Evolutionary conservation across 768 basidiomycete genomes (phyloP), one percentile per base, ranked within the genome.

Genomic region (Collybiopsis luxurians): DNA sequence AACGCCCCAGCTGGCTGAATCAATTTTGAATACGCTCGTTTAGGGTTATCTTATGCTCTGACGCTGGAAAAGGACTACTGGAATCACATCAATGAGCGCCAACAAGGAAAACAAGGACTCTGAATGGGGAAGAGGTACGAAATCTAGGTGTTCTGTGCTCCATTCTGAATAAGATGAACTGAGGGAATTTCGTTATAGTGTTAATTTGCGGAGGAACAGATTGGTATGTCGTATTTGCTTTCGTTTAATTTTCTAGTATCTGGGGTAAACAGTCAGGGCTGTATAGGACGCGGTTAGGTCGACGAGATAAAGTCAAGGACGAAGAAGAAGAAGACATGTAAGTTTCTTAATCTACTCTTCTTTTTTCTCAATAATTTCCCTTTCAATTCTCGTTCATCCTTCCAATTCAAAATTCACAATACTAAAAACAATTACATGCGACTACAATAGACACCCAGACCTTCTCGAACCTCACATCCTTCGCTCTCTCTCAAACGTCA

Each of bases 401-500:
- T n/a, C n/a, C n/a, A n/a, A n/a, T n/a, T n/a, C n/a, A n/a, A n/a
- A n/a, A n/a, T n/a, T n/a, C n/a, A n/a, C n/a, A n/a, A n/a, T n/a
- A n/a, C n/a, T n/a, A n/a, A n/a, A n/a, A n/a, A n/a, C n/a, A n/a
- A n/a, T n/a, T n/a, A n/a, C n/a, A n/a, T n/a, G n/a, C n/a, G n/a
- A n/a, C n/a, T n/a, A n/a, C n/a, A n/a, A n/a, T n/a, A 82, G 79
- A 69, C 84, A 79, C 59, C 87, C 92, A 3, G 95, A 98, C 77
- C 82, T 98, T 3, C 79, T 87, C 53, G 85, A 90, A 70, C 94
- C 95, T 0, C 84, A 95, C 71, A 92, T 96, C 64, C 80, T 98
- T 17, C 90, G 96, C 56, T 91, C 93, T 0, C 76, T 98, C 30
- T 79, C 84, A 67, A 95, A 95, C 68, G 79, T 95, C 72, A 84